Conservation (phyloP, 2,329 filamentous ascomycete genomes). For the Xylaria sp. region DNA sequence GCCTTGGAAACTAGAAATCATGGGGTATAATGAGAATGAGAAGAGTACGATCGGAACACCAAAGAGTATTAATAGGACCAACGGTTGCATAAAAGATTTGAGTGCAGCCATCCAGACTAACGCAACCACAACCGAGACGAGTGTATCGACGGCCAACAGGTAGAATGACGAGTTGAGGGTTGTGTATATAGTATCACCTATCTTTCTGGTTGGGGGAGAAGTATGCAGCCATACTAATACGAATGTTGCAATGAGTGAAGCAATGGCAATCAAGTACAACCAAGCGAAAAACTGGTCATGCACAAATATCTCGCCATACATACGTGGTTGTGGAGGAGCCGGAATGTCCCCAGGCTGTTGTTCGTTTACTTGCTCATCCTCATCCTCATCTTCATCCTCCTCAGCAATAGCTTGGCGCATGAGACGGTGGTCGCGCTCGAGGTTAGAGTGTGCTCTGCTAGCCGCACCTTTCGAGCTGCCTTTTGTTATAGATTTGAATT, state of each 20-base stretch:
- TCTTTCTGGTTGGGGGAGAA: constrained; percentile 72
- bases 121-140: constrained; percentile 89
- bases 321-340: constrained; percentile 63
- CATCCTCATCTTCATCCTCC: constrained; percentile 49
- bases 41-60: constrained; percentile 87
- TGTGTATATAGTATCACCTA: constrained; percentile 95
- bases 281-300: constrained; percentile 95
- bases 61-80: constrained; percentile 83
- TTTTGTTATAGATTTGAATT: constrained; percentile 58
- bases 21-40: constrained; percentile 90
- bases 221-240: constrained; percentile 93
- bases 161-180: constrained; percentile 87
- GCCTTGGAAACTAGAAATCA: constrained; percentile 89
- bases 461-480: constrained; percentile 53
- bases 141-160: constrained; percentile 87
- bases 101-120: constrained; percentile 90
- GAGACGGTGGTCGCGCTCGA: constrained; percentile 61
- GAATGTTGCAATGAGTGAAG: constrained; percentile 86
- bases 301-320: constrained; percentile 74
- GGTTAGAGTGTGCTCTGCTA: constrained; percentile 55
- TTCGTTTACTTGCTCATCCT: constrained; percentile 45
- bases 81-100: constrained; percentile 84
- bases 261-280: constrained; percentile 85
- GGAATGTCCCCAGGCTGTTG: constrained; percentile 44
- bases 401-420: constrained; percentile 54